A percentile compares a stretch with the other conserved stretches of the same genome.
Evolutionary conservation across 73 alveolate genomes (phyloP).

Genomic region (Stentor coeruleus): DNA sequence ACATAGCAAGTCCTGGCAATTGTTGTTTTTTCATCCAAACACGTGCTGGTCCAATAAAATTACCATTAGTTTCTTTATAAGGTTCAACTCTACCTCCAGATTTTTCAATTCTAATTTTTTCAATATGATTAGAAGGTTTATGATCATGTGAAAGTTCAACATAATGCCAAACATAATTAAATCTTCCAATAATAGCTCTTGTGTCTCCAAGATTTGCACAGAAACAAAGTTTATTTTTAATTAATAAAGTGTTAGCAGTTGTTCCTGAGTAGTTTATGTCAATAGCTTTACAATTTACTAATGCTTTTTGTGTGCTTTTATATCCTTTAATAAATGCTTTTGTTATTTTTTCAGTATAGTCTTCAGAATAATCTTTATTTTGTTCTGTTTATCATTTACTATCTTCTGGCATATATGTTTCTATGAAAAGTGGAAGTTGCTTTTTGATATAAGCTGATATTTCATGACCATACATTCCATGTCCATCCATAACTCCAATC

Average conservation of each 20-base stretch:
- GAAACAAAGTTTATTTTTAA: conserved; percentile 19
- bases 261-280: conserved; percentile 46
- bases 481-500: conserved; percentile 16
- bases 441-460: background rate
- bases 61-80: conserved; percentile 34
- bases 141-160: background rate
- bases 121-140: background rate
- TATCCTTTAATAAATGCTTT: too few relatives aligned
- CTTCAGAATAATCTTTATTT: too few relatives aligned
- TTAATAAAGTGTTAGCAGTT: conserved; percentile 30
- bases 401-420: too few relatives aligned
- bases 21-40: conserved; percentile 41
- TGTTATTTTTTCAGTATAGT: too few relatives aligned
- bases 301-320: too few relatives aligned
- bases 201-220: background rate
- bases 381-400: too few relatives aligned
- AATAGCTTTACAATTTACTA: too few relatives aligned
- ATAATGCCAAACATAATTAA: background rate
- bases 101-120: conserved; percentile 46
- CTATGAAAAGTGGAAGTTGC: too few relatives aligned
- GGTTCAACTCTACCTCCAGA: conserved; percentile 72
- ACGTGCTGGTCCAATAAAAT: conserved; percentile 44
- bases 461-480: conserved; percentile 13
- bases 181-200: background rate
- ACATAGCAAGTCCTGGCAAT: conserved; percentile 54